Percentiles rank a stretch among this genome's conserved stretches.
Evolutionary conservation across 2,329 filamentous ascomycete species (phyloP).

Genomic region (Myriangium duriaei): DNA sequence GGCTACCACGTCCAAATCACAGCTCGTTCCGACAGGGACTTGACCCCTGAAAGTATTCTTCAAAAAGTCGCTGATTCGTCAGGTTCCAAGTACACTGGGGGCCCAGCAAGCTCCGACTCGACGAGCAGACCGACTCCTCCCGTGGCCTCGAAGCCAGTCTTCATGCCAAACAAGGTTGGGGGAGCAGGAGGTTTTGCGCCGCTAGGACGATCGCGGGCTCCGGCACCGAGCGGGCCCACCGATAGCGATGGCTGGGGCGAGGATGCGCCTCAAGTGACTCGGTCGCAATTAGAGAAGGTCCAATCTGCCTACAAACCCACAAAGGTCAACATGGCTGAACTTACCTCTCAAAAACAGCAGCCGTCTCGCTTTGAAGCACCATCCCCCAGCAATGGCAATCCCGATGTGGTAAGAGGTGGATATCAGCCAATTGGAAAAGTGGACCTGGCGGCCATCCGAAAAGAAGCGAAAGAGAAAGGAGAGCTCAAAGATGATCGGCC

Average conservation of each 20-base stretch:
- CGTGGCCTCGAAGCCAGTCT: slow-evolving; percentile 78
- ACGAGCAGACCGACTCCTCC: slow-evolving; percentile 40
- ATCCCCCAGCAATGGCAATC: slow-evolving; percentile 28
- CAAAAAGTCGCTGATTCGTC: slow-evolving; percentile 92
- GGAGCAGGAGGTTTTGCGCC: slow-evolving; percentile 49
- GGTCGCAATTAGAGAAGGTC: slow-evolving; percentile 83
- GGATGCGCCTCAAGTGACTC: slow-evolving; percentile 82
- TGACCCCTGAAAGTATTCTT: slow-evolving; percentile 76
- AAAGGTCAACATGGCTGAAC: slow-evolving; percentile 82
- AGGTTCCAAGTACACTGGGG: slow-evolving; percentile 80
- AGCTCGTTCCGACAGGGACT: slow-evolving; percentile 77
- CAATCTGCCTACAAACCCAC: slow-evolving; percentile 87
- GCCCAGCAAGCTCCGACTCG: slow-evolving; percentile 36
- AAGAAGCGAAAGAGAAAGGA: slow-evolving; percentile 53
- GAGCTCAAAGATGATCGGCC: slow-evolving; percentile 59
- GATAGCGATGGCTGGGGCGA: slow-evolving; percentile 89
- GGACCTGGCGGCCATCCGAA: slow-evolving; percentile 83
- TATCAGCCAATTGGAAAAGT: slow-evolving; percentile 96
- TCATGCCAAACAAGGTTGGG: slow-evolving; percentile 61
- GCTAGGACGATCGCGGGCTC: slow-evolving; percentile 48
- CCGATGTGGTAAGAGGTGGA: slow-evolving; percentile 65
- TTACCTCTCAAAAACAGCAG: slow-evolving; percentile 60
- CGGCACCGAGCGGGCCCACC: slow-evolving; percentile 41
- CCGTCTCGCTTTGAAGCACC: slow-evolving; percentile 48
- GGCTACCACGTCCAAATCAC: slow-evolving; percentile 98